These are phyloP conservation scores for Casaregolazyma lundiana DNA, from an alignment of 1,139 yeast species.

Conservation along the genomic window DNA sequence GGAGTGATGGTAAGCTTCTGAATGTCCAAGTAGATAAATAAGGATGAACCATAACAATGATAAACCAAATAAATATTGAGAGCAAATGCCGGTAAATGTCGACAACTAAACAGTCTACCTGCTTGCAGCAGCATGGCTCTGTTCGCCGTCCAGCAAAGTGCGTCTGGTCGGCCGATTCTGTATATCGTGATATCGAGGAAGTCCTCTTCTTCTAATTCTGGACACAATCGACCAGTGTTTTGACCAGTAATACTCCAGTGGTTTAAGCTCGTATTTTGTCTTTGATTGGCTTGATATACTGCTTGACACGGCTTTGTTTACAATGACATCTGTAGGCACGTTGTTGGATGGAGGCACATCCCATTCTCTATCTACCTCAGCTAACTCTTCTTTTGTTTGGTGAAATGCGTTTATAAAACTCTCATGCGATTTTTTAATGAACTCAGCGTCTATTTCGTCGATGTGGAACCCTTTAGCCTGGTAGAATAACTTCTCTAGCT, in stretches of 20 bases:
- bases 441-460: background rate
- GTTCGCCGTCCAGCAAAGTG: background rate
- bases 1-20: too few relatives aligned
- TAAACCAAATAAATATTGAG: too few relatives aligned
- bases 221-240: slow-evolving; percentile 1
- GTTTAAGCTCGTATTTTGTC: background rate
- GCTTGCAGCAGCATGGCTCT: too few relatives aligned
- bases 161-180: background rate
- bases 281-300: background rate
- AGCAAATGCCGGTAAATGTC: too few relatives aligned
- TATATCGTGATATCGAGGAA: background rate
- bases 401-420: background rate
- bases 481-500: background rate
- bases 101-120: too few relatives aligned
- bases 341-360: background rate
- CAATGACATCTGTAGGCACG: background rate
- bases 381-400: background rate
- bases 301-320: background rate
- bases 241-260: slow-evolving; percentile 1
- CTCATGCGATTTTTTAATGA: background rate
- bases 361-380: background rate
- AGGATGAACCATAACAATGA: too few relatives aligned
- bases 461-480: background rate
- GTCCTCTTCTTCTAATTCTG: background rate
- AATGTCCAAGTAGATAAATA: too few relatives aligned